Evolutionary conservation across 106 monocot species (phyloP).

Genomic region (Narthecium ossifragum): DNA sequence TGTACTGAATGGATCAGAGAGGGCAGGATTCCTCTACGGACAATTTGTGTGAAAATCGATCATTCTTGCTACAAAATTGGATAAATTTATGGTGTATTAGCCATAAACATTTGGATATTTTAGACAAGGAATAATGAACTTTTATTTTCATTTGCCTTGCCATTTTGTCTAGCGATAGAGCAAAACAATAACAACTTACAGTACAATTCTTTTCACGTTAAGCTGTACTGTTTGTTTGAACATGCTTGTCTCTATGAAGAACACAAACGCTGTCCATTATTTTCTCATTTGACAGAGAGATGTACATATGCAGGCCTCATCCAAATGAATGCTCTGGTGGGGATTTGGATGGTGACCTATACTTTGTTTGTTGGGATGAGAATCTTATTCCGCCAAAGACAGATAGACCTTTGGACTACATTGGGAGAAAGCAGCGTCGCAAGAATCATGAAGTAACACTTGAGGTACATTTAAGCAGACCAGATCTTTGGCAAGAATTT

Average conservation of each 20-base stretch:
- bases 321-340: constrained; percentile 99
- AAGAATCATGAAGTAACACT: constrained; percentile 87
- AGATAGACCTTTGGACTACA: constrained; percentile 86
- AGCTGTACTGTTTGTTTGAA: no score
- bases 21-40: constrained; percentile 10
- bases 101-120: no score
- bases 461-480: constrained; percentile 34
- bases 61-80: not conserved
- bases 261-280: no score
- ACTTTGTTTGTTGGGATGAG: constrained; percentile 80
- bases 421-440: constrained; percentile 54
- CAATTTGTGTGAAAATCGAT: constrained; percentile 6
- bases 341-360: constrained; percentile 94
- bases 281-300: constrained; percentile 80
- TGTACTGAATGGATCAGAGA: not conserved
- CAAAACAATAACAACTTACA: no score
- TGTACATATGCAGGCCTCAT: constrained; percentile 89
- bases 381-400: constrained; percentile 58
- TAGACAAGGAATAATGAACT: no score
- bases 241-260: no score
- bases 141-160: no score
- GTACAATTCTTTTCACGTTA: no score
- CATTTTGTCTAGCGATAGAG: no score
- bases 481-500: no score
- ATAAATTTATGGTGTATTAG: not conserved